Evolutionary conservation across 169 alveolate species (phyloP), one percentile per base, ranked within the genome.

Genomic region (Miamiensis avidus): DNA sequence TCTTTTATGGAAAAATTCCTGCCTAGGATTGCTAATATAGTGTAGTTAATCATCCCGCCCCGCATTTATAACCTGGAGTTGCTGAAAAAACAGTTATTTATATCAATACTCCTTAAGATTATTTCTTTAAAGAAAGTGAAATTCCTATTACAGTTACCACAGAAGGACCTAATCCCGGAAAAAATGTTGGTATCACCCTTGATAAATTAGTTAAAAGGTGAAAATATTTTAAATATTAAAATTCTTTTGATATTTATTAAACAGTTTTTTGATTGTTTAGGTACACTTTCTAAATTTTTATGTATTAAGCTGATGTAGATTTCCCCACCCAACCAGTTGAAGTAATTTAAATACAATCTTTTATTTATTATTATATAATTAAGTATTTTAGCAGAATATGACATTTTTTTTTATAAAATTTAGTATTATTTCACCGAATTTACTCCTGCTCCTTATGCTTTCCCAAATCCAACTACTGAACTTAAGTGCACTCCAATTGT

Each of bases 61-160:
- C 34, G 29, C 76, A 79, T 49, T 79, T 29, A 1, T 28, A 49
- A 65, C 34, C 29, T 11, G 84, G 33, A 29, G 30, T 20, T 49
- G 11, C 75, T 4, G 84, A 79, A 29, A 69, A 74, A 34, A 79
- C 84, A 1, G n/a, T 28, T 20, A 49, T 79, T 28, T 33, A 49
- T 0, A 29, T 49, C 0, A 33, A 0, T 11, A 79, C 84, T 1
- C 84, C 84, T 65, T 27, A 49, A 29, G n/a, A 29, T 28, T 34
- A 72, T n/a, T 11, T 76, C 20, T 79, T 79, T 34, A 79, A 79
- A 65, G 84, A 79, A 30, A 79, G 84, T 79, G 84, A 79, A 79
- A 31, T 79, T 34, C 84, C 84, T 26, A 79, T 79, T 1, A 79
- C 76, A 29, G 76, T 79, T 34, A 79, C 84, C 26, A 49, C 84